phyloP scores from a whole-genome alignment of 2,329 filamentous ascomycete species.

The Penicillium italicum region DNA sequence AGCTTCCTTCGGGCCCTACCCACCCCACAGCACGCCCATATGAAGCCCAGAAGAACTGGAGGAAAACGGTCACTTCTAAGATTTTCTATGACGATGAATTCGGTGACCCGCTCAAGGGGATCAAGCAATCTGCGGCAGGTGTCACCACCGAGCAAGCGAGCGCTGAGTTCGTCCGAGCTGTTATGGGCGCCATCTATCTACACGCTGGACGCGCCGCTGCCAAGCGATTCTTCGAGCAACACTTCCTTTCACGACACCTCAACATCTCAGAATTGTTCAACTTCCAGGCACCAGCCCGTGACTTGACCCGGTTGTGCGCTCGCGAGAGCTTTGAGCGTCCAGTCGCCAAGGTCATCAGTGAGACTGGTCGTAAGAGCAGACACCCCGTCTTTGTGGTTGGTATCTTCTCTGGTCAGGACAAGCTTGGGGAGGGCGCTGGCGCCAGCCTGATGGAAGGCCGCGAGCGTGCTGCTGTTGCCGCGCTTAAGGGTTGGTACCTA shows the following conservation, averaged over 20 bases:
- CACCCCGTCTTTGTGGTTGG: constrained; percentile 91
- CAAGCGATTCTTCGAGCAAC: constrained; percentile 76
- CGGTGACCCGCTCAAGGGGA: constrained; percentile 57
- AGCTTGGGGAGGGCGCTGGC: constrained; percentile 86
- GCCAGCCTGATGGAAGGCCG: constrained; percentile 73
- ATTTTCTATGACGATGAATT: constrained; percentile 83
- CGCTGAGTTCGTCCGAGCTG: constrained; percentile 73
- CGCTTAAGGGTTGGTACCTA: constrained; percentile 92
- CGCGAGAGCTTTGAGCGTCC: constrained; percentile 86
- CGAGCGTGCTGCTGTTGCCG: constrained; percentile 73
- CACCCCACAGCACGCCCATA: constrained; percentile 43
- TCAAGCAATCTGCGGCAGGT: constrained; percentile 31
- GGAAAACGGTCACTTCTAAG: constrained; percentile 69
- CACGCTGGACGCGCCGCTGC: constrained; percentile 76
- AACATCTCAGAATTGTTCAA: constrained; percentile 74
- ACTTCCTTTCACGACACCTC: constrained; percentile 77
- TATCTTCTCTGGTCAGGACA: constrained; percentile 86
- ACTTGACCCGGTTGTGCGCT: constrained; percentile 77
- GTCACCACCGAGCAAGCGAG: constrained; percentile 59
- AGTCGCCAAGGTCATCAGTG: constrained; percentile 79
- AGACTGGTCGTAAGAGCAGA: constrained; percentile 80
- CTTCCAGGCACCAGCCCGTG: constrained; percentile 78
- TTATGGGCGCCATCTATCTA: constrained; percentile 80
- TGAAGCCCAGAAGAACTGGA: constrained; percentile 56
- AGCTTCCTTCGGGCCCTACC: constrained; percentile 38